Percentiles rank a stretch among this genome's conserved stretches.
Conservation (phyloP, 495 filamentous ascomycete species). For the Pyrenula aspistea region DNA sequence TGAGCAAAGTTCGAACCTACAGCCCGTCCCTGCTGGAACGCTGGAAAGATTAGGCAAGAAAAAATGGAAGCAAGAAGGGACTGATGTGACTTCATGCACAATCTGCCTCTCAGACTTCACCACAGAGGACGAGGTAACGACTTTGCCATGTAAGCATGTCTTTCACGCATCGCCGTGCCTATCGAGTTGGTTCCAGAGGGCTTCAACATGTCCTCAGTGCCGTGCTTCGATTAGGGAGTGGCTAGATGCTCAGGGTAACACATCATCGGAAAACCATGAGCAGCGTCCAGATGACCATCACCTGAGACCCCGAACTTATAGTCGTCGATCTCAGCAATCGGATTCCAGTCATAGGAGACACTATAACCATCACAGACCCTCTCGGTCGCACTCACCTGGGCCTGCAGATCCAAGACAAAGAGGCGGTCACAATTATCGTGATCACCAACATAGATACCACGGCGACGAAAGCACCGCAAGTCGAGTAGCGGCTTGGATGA, state of each 20-base stretch:
- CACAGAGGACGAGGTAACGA: constrained; percentile 43
- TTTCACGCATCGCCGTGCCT: constrained; percentile 69
- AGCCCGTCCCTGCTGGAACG: not conserved
- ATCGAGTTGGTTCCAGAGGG: constrained; percentile 67
- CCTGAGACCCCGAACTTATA: not conserved
- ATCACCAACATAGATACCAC: not conserved
- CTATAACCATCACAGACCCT: not conserved
- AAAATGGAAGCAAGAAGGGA: not conserved
- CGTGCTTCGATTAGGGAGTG: constrained; percentile 16
- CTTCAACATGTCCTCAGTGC: constrained; percentile 87
- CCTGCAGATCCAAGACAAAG: not conserved
- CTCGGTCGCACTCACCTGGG: not conserved
- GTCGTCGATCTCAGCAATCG: not conserved
- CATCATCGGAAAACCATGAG: not conserved
- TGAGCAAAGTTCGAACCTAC: not conserved
- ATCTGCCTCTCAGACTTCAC: not conserved
- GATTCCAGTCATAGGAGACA: not conserved
- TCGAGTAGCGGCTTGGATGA: not conserved
- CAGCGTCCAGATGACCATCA: not conserved
- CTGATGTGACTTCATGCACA: not conserved
- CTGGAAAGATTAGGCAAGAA: not conserved
- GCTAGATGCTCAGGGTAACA: not conserved
- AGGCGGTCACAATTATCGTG: not conserved
- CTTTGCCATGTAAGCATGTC: constrained; percentile 84
- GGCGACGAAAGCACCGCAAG: not conserved